Conservation (phyloP, 495 filamentous ascomycete genomes). For the Penicillium canariense region DNA sequence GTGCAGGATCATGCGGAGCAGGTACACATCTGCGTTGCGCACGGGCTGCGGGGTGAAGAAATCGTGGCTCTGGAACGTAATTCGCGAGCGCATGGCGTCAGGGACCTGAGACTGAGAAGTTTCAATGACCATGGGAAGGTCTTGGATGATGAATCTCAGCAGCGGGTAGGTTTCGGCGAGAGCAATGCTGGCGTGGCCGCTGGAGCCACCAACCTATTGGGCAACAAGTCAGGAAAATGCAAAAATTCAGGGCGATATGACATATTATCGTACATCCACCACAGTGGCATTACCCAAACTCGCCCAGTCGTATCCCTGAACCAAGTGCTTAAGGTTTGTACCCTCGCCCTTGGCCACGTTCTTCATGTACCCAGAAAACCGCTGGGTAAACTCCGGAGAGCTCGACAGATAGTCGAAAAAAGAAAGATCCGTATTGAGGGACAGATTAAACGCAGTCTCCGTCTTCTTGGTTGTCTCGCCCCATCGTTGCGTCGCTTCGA, state of each 20-base stretch:
- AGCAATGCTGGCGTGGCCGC: background rate
- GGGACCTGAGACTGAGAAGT: background rate
- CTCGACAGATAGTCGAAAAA: conserved; percentile 23
- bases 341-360: conserved; percentile 19
- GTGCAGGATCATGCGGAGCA: conserved; percentile 55
- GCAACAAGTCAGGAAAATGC: background rate
- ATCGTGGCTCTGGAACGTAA: conserved; percentile 46
- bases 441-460: conserved; percentile 32
- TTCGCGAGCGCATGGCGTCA: conserved; percentile 27
- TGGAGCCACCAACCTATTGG: background rate
- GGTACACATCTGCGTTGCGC: conserved; percentile 51
- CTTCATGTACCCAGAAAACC: conserved; percentile 27
- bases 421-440: conserved; percentile 23
- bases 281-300: conserved; percentile 12
- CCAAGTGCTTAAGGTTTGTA: conserved; percentile 19
- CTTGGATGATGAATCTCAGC: background rate
- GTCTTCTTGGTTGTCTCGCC: too few species aligned
- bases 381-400: background rate
- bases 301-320: conserved; percentile 26
- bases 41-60: conserved; percentile 50
- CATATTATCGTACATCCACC: conserved; percentile 17
- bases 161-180: background rate
- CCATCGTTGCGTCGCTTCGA: conserved; percentile 20
- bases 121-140: background rate
- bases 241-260: background rate